phyloP scores from a whole-genome alignment of 768 basidiomycete species.

The Boletus sp. region DNA sequence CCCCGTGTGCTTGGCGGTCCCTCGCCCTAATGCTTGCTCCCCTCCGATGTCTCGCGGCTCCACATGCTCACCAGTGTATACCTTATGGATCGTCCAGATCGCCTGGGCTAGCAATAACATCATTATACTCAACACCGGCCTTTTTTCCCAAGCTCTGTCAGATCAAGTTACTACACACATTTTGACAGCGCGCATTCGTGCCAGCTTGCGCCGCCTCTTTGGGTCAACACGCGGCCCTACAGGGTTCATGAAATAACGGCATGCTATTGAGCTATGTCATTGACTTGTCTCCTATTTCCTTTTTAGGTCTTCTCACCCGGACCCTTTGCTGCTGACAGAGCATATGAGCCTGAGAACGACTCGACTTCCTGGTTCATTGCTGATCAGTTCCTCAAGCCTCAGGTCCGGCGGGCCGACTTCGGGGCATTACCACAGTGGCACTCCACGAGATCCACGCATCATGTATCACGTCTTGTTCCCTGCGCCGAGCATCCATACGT shows the following conservation, averaged over 20 bases:
- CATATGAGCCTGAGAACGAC: constrained; percentile 12
- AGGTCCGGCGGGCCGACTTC: neutral
- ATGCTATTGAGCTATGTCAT: neutral
- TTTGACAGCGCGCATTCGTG: neutral
- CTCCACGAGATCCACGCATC: constrained; percentile 1
- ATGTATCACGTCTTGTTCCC: neutral
- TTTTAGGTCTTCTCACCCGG: constrained; percentile 1
- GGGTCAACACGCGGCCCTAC: constrained; percentile 11
- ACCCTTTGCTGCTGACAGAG: neutral
- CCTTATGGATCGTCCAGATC: neutral
- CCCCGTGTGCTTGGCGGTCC: neutral
- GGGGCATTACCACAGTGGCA: neutral
- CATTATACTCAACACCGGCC: neutral
- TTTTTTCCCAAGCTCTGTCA: constrained; percentile 2
- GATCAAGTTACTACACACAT: neutral
- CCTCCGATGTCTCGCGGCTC: neutral
- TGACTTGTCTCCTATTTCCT: constrained; percentile 11
- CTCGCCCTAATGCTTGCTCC: neutral
- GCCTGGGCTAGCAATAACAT: neutral
- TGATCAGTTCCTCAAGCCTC: neutral
- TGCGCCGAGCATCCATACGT: neutral
- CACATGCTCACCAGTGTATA: neutral
- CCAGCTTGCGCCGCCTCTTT: constrained; percentile 14
- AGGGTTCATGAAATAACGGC: constrained; percentile 13
- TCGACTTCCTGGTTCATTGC: neutral